These are phyloP conservation scores for Puccinia horiana DNA, from an alignment of 1,284 basidiomycete species.

Conservation along the genomic window DNA sequence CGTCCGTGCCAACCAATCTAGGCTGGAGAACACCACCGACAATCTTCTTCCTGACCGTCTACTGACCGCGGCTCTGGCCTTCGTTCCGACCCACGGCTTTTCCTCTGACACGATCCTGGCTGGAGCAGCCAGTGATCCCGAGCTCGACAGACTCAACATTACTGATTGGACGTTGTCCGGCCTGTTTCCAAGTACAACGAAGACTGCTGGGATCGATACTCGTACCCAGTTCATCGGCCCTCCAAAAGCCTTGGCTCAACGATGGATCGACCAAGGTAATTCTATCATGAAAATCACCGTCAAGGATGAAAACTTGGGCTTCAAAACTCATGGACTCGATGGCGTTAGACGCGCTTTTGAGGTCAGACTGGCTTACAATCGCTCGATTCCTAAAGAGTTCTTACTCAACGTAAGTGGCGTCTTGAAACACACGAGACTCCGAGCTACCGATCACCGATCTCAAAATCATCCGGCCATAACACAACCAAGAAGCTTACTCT, in stretches of 20 bases:
- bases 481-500: not conserved
- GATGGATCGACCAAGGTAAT: conserved; percentile 32
- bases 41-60: conserved; percentile 17
- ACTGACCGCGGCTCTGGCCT: conserved; percentile 19
- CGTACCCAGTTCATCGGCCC: conserved; percentile 19
- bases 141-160: not conserved
- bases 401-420: conserved; percentile 10
- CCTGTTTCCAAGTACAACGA: conserved; percentile 22
- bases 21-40: not conserved
- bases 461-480: too few relatives aligned
- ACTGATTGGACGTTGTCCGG: conserved; percentile 12
- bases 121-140: not conserved
- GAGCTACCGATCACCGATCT: too few relatives aligned
- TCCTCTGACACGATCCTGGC: conserved; percentile 15
- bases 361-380: conserved; percentile 28
- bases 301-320: not conserved
- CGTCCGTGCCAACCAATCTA: not conserved
- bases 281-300: not conserved
- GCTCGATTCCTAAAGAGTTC: not conserved
- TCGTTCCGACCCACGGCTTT: conserved; percentile 24
- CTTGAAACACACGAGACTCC: too few relatives aligned
- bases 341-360: conserved; percentile 33
- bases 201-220: too few relatives aligned
- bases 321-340: conserved; percentile 1
- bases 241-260: conserved; percentile 24